These are phyloP conservation scores for Kluyveromyces nonfermentans DNA, from an alignment of 805 yeast species.

Conservation along the genomic window DNA sequence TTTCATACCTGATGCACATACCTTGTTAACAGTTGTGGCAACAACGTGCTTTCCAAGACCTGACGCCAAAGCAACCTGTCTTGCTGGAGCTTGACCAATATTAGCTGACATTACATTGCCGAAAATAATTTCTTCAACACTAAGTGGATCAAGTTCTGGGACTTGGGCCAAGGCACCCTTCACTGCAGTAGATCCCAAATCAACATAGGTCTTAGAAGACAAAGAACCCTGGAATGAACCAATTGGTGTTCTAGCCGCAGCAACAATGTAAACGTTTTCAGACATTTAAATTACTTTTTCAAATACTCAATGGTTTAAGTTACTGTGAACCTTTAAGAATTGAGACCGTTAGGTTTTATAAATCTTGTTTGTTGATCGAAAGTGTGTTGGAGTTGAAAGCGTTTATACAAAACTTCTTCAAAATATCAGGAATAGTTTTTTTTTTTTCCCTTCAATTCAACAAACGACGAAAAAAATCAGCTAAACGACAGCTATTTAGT, in stretches of 20 bases:
- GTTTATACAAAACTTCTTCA: not conserved
- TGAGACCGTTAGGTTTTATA: no score
- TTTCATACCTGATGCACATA: constrained; percentile 94
- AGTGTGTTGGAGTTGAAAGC: no score
- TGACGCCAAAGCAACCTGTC: constrained; percentile 90
- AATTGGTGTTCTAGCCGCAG: constrained; percentile 90
- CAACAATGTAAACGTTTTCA: constrained; percentile 71
- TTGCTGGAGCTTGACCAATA: constrained; percentile 95
- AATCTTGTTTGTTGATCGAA: no score
- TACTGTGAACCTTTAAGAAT: not conserved
- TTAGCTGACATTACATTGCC: constrained; percentile 92
- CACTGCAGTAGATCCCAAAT: constrained; percentile 89
- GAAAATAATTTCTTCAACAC: constrained; percentile 77
- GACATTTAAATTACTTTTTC: constrained; percentile 23
- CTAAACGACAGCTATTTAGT: no score
- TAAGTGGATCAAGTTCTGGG: constrained; percentile 61
- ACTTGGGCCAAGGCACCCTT: constrained; percentile 77
- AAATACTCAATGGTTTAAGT: not conserved
- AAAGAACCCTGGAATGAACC: constrained; percentile 89
- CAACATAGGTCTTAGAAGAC: constrained; percentile 65
- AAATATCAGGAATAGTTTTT: not conserved
- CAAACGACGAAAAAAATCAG: not conserved
- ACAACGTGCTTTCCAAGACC: constrained; percentile 75
- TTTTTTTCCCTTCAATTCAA: not conserved
- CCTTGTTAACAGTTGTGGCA: constrained; percentile 90